phyloP scores from a whole-genome alignment of 2,329 filamentous ascomycete genomes.

The Rutstroemia sp. region DNA sequence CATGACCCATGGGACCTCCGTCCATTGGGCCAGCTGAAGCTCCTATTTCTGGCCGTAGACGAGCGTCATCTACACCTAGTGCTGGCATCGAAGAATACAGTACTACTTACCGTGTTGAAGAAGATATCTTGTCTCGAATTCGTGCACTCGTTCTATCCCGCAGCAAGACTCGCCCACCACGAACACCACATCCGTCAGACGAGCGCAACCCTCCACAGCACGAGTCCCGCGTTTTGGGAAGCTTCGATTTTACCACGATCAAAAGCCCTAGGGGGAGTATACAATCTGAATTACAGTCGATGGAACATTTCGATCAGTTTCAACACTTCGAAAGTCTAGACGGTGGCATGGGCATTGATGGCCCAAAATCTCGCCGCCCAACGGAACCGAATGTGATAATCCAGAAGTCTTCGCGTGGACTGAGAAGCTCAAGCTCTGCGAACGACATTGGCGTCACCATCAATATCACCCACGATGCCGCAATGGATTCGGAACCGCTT shows the following conservation, averaged over 20 bases:
- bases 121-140: conserved; percentile 25
- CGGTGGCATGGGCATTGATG: conserved; percentile 10
- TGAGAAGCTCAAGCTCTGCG: conserved; percentile 14
- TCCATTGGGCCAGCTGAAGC: conserved; percentile 12
- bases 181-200: conserved; percentile 23
- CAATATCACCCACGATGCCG: neutral
- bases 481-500: neutral
- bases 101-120: conserved; percentile 19
- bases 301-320: conserved; percentile 6
- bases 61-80: conserved; percentile 16
- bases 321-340: neutral
- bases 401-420: neutral
- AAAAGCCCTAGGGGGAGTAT: conserved; percentile 9
- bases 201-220: conserved; percentile 11
- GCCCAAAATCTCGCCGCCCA: conserved; percentile 1
- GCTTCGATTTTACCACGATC: conserved; percentile 13
- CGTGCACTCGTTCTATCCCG: conserved; percentile 24
- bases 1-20: conserved; percentile 17
- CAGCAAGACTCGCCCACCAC: conserved; percentile 18
- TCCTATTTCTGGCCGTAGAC: conserved; percentile 11
- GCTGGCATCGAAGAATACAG: conserved; percentile 19
- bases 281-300: conserved; percentile 16
- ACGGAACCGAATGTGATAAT: neutral
- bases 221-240: conserved; percentile 6
- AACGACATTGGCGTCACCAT: conserved; percentile 9